phyloP scores from a whole-genome alignment of 2,329 filamentous ascomycete species.

The Amylocarpus encephaloides region DNA sequence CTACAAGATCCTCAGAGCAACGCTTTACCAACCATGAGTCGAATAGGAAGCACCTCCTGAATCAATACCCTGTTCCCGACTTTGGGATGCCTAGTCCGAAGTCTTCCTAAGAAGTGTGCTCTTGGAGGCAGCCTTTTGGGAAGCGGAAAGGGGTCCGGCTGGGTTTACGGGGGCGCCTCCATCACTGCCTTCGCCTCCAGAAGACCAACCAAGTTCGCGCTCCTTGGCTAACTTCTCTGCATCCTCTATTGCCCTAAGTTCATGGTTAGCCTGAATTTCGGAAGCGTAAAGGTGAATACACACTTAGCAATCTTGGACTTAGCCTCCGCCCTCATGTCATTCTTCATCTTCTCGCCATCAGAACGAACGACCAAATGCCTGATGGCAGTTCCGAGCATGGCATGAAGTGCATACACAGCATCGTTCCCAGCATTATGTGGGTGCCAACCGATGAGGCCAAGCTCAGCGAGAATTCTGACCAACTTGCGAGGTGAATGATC shows the following conservation, averaged over 20 bases:
- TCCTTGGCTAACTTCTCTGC: conserved; percentile 9
- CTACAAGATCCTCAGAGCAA: too few relatives aligned
- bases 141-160: too few relatives aligned
- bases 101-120: too few relatives aligned
- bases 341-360: conserved; percentile 9
- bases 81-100: too few relatives aligned
- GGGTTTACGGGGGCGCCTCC: conserved; percentile 14
- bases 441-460: conserved; percentile 56
- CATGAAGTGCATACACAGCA: conserved; percentile 70
- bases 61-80: too few relatives aligned
- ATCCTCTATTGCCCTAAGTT: conserved; percentile 12
- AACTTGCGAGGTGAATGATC: conserved; percentile 51
- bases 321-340: not conserved
- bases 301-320: conserved; percentile 16
- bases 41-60: too few relatives aligned
- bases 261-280: not conserved
- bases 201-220: conserved; percentile 23
- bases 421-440: conserved; percentile 90
- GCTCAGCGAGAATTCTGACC: conserved; percentile 51
- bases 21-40: too few relatives aligned
- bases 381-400: conserved; percentile 59
- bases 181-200: conserved; percentile 23
- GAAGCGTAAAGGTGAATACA: not conserved
- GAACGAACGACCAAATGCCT: conserved; percentile 19
- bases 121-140: too few relatives aligned